Base-by-base conservation (phyloP, 75 land plant species). In the Sequoia sempervirens region DNA sequence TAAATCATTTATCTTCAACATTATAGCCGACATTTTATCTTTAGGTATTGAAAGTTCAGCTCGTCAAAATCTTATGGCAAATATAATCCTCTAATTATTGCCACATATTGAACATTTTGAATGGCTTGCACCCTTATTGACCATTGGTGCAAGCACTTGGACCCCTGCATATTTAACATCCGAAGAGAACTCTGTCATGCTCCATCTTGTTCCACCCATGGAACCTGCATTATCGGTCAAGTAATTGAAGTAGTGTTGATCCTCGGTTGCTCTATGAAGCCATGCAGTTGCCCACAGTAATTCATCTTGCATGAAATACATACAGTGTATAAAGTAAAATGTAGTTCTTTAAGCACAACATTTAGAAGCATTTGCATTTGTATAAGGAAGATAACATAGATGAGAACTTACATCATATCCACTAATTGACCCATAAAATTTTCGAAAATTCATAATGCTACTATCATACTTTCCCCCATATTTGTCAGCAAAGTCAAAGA, bases 121-220 rank as follows among this genome's bases (percentile, higher is more conserved):
- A 41, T 43, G 47, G n/a, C 40, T 23, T 45, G 28, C 45, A 78
- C 28, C 30, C 80, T n/a, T 43, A 81, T 80, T 43, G 34, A 92
- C 92, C 93, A 90, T 90, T 6, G 92, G 72, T 36, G 85, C 90
- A 36, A 90, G 90, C 26, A 92, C 87, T 82, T 92, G 93, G 45
- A 92, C 84, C 26, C 93, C 93, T 46, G 88, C 92, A 84, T 92
- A 92, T 81, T 92, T 92, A 76, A 84, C 84, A 82, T 92, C 93
- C 93, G 90, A 92, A 72, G 88, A 83, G 81, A 92, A 92, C 54
- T 92, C 92, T 5, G 47, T 89, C 85, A 90, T 89, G 2, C 81
- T 88, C 92, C 92, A 90, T 9, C 87, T 85, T 38, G 93, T 92
- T 2, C 93, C 93, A 47, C 92, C 92, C 18, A 92, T 15, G 20